Evolutionary conservation across 208 protist genomes (phyloP).

Genomic region (Acanthamoeba triangularis): DNA sequence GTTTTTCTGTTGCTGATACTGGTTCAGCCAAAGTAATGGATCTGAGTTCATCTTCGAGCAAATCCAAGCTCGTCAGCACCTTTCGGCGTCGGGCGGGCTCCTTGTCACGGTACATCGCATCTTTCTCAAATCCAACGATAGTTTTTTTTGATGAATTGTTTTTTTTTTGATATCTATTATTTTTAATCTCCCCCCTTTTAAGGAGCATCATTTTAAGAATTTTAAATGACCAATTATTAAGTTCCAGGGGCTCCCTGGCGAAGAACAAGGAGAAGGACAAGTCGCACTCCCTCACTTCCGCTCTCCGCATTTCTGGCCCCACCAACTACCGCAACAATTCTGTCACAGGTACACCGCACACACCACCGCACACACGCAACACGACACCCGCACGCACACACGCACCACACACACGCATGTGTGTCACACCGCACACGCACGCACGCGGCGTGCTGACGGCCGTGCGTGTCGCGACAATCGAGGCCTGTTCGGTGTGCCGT

Average conservation of each 20-base stretch:
- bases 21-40: neutral
- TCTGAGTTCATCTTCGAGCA: neutral
- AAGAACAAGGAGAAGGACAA: neutral
- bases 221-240: neutral
- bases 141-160: too few relatives aligned
- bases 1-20: neutral
- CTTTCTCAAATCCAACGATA: too few relatives aligned
- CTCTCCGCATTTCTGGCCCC: neutral
- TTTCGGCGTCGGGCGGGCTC: neutral
- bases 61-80: neutral
- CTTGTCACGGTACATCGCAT: neutral
- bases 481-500: slow-evolving; percentile 48
- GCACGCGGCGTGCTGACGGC: neutral
- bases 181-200: neutral
- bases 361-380: too few relatives aligned
- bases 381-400: too few relatives aligned
- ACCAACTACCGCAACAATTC: slow-evolving; percentile 50
- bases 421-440: too few relatives aligned
- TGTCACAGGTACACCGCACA: slow-evolving; percentile 4
- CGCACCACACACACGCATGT: too few relatives aligned
- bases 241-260: neutral
- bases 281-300: neutral
- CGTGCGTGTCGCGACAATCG: neutral
- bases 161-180: neutral
- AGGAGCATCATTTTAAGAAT: too few relatives aligned